Conservation (phyloP, 2,329 filamentous ascomycete species). For the Rutstroemia sydowiana region DNA sequence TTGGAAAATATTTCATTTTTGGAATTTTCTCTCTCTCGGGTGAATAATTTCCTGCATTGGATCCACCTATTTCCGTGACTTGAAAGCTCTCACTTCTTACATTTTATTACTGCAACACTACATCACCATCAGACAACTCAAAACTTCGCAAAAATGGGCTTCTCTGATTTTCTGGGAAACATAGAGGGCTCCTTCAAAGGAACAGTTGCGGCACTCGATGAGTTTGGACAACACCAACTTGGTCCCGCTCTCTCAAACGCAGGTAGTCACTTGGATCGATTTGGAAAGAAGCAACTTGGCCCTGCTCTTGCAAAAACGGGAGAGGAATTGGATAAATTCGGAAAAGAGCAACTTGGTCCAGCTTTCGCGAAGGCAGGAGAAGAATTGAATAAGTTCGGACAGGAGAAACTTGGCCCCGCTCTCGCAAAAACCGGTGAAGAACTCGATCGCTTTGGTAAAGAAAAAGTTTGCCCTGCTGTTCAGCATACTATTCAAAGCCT, state of each 20-base stretch:
- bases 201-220: background rate
- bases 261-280: background rate
- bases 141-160: background rate
- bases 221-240: background rate
- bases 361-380: background rate
- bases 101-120: too few relatives aligned
- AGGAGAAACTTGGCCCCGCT: background rate
- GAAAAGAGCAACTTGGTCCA: background rate
- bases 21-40: too few relatives aligned
- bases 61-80: too few relatives aligned
- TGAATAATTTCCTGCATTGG: too few relatives aligned
- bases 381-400: background rate
- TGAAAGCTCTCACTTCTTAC: too few relatives aligned
- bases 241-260: background rate
- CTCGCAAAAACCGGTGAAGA: background rate
- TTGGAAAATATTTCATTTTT: too few relatives aligned
- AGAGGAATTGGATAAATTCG: background rate
- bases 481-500: background rate
- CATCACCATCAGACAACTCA: background rate
- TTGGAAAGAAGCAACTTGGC: background rate
- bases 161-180: background rate
- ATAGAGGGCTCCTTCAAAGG: background rate
- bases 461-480: background rate
- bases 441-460: background rate
- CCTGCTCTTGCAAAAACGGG: background rate